phyloP scores from a whole-genome alignment of 148 eudicot species.

The Rhododendron williamsianum region DNA sequence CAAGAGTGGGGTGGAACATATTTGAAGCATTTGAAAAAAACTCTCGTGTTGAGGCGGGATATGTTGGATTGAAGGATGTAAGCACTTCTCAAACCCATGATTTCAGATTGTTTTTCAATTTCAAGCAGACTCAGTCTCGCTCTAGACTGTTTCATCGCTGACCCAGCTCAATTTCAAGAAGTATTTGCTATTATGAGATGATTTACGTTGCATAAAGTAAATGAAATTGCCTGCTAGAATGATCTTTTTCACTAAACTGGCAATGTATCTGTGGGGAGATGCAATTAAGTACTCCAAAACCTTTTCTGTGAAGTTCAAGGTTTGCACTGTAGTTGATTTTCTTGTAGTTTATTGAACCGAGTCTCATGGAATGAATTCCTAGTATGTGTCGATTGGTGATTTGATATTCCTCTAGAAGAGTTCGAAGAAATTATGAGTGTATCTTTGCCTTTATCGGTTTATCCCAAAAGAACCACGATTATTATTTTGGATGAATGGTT shows the following conservation, averaged over 20 bases:
- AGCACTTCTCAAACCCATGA: slow-evolving; percentile 26
- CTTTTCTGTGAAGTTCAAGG: neutral
- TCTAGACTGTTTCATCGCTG: neutral
- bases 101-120: neutral
- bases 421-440: neutral
- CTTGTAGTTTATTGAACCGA: neutral
- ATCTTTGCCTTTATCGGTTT: neutral
- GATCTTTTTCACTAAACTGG: neutral
- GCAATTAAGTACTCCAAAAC: neutral
- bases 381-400: neutral
- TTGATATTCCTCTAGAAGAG: neutral
- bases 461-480: neutral
- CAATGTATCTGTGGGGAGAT: neutral
- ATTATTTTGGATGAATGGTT: neutral
- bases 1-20: slow-evolving; percentile 99
- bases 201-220: neutral
- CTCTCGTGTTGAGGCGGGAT: slow-evolving; percentile 84
- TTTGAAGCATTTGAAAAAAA: slow-evolving; percentile 98
- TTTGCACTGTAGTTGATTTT: neutral
- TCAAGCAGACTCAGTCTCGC: neutral
- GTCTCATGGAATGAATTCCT: neutral
- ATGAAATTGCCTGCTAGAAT: neutral
- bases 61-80: slow-evolving; percentile 98
- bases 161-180: neutral
- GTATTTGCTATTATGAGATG: neutral